These are phyloP conservation scores for Scheffersomyces ergatensis DNA, from an alignment of 805 yeast genomes.

Conservation along the genomic window DNA sequence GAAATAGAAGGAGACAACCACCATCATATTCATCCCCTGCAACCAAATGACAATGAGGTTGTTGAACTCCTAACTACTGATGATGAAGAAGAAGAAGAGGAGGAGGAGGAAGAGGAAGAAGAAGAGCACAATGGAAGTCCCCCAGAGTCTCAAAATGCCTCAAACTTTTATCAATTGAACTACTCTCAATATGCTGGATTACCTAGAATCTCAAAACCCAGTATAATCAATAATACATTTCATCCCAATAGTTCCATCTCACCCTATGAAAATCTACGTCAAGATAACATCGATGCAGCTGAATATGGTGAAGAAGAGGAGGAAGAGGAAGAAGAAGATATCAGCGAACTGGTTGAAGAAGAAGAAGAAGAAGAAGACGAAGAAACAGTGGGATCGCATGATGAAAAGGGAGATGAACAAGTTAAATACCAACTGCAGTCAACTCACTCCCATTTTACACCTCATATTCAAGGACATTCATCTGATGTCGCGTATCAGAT, in stretches of 20 bases:
- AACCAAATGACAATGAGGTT: no score
- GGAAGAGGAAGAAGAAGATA: constrained; percentile 6
- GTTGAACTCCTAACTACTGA: no score
- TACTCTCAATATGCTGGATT: background rate
- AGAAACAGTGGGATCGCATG: constrained; percentile 3
- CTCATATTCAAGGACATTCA: background rate
- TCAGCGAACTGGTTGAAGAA: background rate
- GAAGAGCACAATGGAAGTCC: constrained; percentile 1
- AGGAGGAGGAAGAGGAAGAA: constrained; percentile 37
- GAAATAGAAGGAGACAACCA: no score
- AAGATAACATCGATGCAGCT: background rate
- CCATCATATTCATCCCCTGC: no score
- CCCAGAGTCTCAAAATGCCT: background rate
- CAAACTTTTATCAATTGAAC: background rate
- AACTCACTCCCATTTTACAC: no score
- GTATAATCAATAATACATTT: background rate
- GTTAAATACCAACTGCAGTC: background rate
- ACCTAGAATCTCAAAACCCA: background rate
- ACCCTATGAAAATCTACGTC: background rate
- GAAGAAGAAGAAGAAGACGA: constrained; percentile 2
- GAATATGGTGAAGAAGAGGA: constrained; percentile 29
- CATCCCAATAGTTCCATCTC: background rate
- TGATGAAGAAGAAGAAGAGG: constrained; percentile 46
- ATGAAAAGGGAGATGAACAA: constrained; percentile 6
- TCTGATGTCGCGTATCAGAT: constrained; percentile 2